Evolutionary conservation across 1,139 yeast species (phyloP).

Genomic region (Magnusiomyces ingens): DNA sequence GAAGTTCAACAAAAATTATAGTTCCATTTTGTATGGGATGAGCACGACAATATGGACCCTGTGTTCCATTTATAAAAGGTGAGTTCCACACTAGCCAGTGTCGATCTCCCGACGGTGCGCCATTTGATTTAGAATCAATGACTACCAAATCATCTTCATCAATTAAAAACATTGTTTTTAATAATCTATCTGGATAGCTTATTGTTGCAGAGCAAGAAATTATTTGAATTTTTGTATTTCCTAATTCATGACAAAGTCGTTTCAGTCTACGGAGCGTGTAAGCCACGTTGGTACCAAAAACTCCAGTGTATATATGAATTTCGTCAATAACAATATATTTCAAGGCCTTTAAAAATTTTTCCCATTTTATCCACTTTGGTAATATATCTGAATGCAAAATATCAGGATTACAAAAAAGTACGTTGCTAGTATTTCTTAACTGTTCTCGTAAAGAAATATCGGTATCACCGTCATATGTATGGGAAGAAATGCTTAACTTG

Average conservation of each 20-base stretch:
- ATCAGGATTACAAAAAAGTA: conserved; percentile 92
- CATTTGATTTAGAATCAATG: conserved; percentile 46
- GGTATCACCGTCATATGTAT: conserved; percentile 93
- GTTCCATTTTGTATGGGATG: conserved; percentile 74
- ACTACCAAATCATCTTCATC: neutral
- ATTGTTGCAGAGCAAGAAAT: conserved; percentile 94
- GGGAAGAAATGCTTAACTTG: conserved; percentile 33
- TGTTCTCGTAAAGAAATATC: conserved; percentile 45
- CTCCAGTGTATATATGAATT: conserved; percentile 79
- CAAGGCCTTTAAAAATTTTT: conserved; percentile 53
- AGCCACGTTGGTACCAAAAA: conserved; percentile 90
- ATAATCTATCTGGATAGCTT: conserved; percentile 50
- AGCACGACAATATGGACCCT: conserved; percentile 48
- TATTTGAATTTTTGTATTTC: conserved; percentile 49
- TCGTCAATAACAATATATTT: conserved; percentile 79
- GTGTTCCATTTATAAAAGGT: conserved; percentile 54
- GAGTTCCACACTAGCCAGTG: conserved; percentile 80
- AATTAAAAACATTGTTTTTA: conserved; percentile 40
- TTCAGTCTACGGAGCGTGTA: conserved; percentile 71
- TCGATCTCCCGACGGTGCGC: conserved; percentile 80
- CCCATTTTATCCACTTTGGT: conserved; percentile 62
- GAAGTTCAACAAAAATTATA: conserved; percentile 55
- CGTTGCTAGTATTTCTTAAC: conserved; percentile 58
- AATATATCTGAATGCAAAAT: conserved; percentile 79
- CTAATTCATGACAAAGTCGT: conserved; percentile 50